phyloP scores from a whole-genome alignment of 2,329 filamentous ascomycete genomes.

The Colletotrichum navitas region DNA sequence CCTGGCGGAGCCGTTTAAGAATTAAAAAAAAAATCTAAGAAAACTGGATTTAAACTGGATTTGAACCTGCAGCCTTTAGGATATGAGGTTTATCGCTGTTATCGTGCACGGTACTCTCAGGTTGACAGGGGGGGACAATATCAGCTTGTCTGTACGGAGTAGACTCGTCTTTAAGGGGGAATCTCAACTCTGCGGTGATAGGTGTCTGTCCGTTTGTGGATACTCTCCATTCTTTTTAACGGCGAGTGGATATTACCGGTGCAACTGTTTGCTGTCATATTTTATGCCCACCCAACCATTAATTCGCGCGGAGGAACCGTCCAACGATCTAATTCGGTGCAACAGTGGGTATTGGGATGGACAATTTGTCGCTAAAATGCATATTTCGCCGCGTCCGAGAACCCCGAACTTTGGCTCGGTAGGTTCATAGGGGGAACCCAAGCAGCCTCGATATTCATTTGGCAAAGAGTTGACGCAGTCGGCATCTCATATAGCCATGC shows the following conservation, averaged over 20 bases:
- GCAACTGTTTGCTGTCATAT: slow-evolving; percentile 12
- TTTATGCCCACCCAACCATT: not conserved
- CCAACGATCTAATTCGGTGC: not conserved
- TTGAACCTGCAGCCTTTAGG: too few species aligned
- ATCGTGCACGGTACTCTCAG: too few species aligned
- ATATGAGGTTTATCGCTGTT: too few species aligned
- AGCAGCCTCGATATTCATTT: not conserved
- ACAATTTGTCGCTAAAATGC: slow-evolving; percentile 15
- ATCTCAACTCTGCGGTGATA: not conserved
- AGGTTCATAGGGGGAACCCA: not conserved
- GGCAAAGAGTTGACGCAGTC: not conserved
- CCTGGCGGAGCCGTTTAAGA: too few species aligned
- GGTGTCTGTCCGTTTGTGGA: slow-evolving; percentile 6
- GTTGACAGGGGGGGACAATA: too few species aligned
- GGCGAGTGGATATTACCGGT: too few species aligned
- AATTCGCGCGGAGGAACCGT: not conserved
- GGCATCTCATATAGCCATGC: slow-evolving; percentile 6
- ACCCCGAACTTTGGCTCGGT: not conserved
- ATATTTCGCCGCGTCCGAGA: not conserved
- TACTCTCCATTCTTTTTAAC: not conserved
- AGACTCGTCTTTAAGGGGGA: not conserved
- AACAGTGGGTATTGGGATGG: not conserved
- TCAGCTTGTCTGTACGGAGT: too few species aligned
- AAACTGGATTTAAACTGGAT: too few species aligned
- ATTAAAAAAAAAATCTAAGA: too few species aligned